These are phyloP conservation scores for Xylaria sp. DNA, from an alignment of 2,329 filamentous ascomycete species.

Conservation along the genomic window DNA sequence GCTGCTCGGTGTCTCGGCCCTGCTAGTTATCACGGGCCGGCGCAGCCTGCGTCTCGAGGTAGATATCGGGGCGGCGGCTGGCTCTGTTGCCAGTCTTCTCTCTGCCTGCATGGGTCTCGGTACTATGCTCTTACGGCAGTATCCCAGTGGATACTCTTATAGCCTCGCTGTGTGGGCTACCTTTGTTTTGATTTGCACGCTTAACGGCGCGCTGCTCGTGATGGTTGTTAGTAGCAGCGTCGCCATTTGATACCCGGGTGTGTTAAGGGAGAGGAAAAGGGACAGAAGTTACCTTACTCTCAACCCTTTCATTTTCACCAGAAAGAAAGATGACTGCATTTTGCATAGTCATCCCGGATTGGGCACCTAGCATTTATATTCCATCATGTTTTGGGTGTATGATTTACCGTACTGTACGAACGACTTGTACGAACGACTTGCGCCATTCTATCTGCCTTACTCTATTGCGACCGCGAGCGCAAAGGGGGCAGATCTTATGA, in stretches of 20 bases:
- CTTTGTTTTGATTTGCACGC: slow-evolving; percentile 43
- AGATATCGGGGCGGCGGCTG: slow-evolving; percentile 65
- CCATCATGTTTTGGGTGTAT: too few relatives aligned
- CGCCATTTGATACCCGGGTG: slow-evolving; percentile 18
- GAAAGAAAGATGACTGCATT: background rate
- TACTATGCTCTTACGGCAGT: slow-evolving; percentile 49
- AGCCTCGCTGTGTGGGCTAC: slow-evolving; percentile 40
- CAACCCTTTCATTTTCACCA: background rate
- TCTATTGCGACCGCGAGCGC: background rate
- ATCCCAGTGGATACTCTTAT: slow-evolving; percentile 36
- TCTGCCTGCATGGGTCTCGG: slow-evolving; percentile 58
- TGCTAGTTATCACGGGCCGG: slow-evolving; percentile 63
- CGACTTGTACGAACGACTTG: background rate
- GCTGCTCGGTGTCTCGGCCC: slow-evolving; percentile 58
- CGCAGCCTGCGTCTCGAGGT: slow-evolving; percentile 66
- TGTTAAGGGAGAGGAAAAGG: background rate
- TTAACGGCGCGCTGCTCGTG: slow-evolving; percentile 49
- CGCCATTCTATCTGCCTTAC: background rate
- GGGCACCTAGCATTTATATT: background rate
- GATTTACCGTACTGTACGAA: background rate
- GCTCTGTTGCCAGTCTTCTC: slow-evolving; percentile 60
- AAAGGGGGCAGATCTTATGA: background rate
- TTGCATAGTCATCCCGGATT: background rate
- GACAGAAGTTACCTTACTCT: background rate
- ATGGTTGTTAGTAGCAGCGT: slow-evolving; percentile 41